phyloP scores from a whole-genome alignment of 345 rosid species.

The Citrus trifoliata region DNA sequence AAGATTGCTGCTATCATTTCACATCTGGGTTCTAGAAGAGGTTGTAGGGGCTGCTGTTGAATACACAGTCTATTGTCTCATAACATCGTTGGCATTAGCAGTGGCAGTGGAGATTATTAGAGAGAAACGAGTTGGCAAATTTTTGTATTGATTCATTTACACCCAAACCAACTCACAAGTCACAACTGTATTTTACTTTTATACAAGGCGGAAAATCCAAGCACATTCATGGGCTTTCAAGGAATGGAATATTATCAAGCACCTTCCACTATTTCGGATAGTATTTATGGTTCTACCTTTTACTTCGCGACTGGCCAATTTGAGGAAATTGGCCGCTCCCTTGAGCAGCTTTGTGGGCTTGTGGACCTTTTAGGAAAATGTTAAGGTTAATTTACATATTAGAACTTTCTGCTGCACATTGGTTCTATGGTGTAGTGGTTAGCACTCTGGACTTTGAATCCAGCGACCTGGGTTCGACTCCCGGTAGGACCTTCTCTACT shows the following conservation, averaged over 20 bases:
- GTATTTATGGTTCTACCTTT: no score
- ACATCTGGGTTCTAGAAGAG: neutral
- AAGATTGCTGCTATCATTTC: neutral
- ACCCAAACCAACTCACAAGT: neutral
- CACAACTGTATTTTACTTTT: no score
- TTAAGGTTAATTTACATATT: no score
- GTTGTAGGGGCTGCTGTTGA: neutral
- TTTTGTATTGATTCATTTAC: neutral
- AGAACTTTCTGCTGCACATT: no score
- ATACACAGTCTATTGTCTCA: neutral
- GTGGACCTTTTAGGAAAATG: no score
- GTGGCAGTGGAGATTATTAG: neutral
- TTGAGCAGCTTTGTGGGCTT: accelerated
- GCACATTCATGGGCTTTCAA: no score
- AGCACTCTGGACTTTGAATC: conserved; percentile 99
- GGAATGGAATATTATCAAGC: no score
- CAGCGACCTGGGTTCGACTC: conserved; percentile 97
- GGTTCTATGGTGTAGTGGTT: conserved; percentile 99
- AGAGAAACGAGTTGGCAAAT: neutral
- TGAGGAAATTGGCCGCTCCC: neutral
- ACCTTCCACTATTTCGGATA: no score
- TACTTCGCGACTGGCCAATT: no score
- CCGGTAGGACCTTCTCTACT: conserved; percentile 63
- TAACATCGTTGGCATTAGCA: neutral
- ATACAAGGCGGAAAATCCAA: no score